A percentile compares a stretch with the other conserved stretches of the same genome.
Evolutionary conservation across 768 basidiomycete genomes (phyloP).

Genomic region (Mycena crocata): DNA sequence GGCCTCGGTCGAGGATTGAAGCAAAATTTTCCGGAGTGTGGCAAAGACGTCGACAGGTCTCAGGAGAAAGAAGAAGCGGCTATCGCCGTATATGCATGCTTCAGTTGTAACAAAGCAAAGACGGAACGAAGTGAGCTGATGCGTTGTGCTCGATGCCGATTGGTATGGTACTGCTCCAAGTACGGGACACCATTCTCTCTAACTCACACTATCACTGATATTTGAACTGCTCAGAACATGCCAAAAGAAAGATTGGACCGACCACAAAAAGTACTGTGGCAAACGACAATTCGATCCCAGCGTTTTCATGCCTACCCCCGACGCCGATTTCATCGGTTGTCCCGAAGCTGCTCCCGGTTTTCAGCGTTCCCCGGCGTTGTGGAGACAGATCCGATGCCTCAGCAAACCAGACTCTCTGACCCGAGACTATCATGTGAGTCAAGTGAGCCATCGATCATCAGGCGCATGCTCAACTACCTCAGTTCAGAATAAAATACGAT

Average conservation of each 20-base stretch:
- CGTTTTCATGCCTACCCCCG: neutral
- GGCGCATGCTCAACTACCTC: neutral
- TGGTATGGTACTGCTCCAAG: neutral
- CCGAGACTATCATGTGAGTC: neutral
- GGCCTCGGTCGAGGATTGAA: neutral
- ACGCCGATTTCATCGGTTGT: constrained; percentile 15
- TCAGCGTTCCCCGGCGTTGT: neutral
- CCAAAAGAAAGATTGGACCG: constrained; percentile 23
- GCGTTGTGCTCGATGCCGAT: neutral
- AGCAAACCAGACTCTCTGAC: neutral
- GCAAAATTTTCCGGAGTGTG: neutral
- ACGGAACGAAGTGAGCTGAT: neutral
- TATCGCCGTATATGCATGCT: neutral
- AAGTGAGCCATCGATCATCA: too few species aligned
- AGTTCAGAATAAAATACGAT: too few species aligned
- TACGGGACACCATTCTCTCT: neutral
- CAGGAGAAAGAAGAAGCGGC: neutral
- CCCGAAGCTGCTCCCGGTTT: constrained; percentile 2
- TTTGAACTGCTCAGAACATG: constrained; percentile 7
- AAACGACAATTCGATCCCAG: neutral
- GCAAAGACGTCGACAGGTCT: neutral
- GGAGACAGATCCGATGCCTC: constrained; percentile 6
- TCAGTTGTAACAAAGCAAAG: neutral
- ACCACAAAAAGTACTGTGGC: constrained; percentile 16
- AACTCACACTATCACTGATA: neutral